Evolutionary conservation across 108 stramenopile genomes (phyloP).

Genomic region (Tribonema minus): DNA sequence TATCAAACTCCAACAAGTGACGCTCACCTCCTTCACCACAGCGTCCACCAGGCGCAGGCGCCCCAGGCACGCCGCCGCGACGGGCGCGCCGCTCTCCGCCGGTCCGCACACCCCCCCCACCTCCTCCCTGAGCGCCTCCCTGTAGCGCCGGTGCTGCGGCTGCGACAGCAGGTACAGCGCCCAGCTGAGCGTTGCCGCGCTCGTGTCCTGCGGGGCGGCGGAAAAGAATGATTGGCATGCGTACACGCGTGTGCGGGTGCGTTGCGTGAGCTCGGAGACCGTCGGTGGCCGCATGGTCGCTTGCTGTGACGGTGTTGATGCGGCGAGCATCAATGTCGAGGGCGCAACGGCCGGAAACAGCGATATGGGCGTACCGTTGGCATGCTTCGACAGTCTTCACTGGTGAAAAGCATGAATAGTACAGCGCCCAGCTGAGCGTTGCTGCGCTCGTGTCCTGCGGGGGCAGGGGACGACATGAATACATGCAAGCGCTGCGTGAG

Average conservation of each 20-base stretch:
- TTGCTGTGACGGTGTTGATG: too few species aligned
- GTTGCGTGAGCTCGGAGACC: not conserved
- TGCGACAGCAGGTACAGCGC: constrained; percentile 77
- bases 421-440: constrained; percentile 83
- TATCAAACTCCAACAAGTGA: too few species aligned
- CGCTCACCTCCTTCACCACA: constrained; percentile 47
- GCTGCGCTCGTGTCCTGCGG: constrained; percentile 80
- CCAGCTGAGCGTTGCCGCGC: constrained; percentile 86
- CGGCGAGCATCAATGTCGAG: too few species aligned
- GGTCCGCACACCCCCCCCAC: not conserved
- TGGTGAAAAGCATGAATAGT: too few species aligned
- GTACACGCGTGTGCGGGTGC: too few species aligned
- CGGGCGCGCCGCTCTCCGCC: not conserved
- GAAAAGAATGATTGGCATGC: too few species aligned
- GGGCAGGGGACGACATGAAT: not conserved
- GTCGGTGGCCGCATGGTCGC: too few species aligned
- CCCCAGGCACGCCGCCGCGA: constrained; percentile 57
- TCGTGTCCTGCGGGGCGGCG: constrained; percentile 65
- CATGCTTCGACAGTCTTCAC: too few species aligned
- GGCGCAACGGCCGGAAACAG: too few species aligned
- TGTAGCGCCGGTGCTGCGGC: constrained; percentile 12
- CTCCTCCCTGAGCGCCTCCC: not conserved
- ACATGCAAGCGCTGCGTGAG: not conserved
- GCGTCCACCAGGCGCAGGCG: constrained; percentile 73
- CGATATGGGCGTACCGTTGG: too few species aligned